phyloP scores from a whole-genome alignment of 495 filamentous ascomycete species.

The Pyrenula massariospora region DNA sequence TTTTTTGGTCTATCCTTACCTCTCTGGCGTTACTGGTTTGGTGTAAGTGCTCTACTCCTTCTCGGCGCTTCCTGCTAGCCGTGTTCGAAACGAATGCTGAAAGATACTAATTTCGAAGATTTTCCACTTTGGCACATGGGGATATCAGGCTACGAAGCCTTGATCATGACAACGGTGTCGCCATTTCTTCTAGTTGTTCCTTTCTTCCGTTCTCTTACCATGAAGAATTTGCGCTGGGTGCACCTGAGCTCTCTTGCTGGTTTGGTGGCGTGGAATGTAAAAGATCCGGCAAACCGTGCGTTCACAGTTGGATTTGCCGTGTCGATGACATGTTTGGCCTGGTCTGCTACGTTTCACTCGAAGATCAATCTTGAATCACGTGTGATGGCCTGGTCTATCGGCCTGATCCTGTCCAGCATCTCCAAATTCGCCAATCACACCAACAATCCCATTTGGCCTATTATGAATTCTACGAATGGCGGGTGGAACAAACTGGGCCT shows the following conservation, averaged over 20 bases:
- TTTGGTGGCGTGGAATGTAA: slow-evolving; percentile 67
- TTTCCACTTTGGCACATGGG: slow-evolving; percentile 99
- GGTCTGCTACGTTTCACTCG: slow-evolving; percentile 67
- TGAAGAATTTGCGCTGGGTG: slow-evolving; percentile 53
- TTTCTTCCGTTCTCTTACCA: slow-evolving; percentile 52
- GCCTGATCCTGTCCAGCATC: slow-evolving; percentile 71
- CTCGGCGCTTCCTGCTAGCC: too few relatives aligned
- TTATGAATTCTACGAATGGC: slow-evolving; percentile 78
- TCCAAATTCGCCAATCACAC: slow-evolving; percentile 91
- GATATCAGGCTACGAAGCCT: slow-evolving; percentile 88
- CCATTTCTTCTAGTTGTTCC: slow-evolving; percentile 70
- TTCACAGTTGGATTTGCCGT: slow-evolving; percentile 74
- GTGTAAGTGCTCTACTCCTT: slow-evolving; percentile 54
- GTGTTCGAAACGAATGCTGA: too few relatives aligned
- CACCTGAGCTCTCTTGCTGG: slow-evolving; percentile 71
- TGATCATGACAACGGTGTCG: slow-evolving; percentile 73
- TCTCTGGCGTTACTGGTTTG: slow-evolving; percentile 79
- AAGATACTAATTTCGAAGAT: too few relatives aligned
- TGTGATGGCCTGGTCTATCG: slow-evolving; percentile 68
- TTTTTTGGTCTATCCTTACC: slow-evolving; percentile 93
- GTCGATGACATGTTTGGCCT: slow-evolving; percentile 63
- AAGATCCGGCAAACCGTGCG: slow-evolving; percentile 62
- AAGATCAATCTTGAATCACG: slow-evolving; percentile 75
- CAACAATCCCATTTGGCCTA: slow-evolving; percentile 98
- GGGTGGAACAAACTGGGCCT: slow-evolving; percentile 86